Percentiles rank a stretch among this genome's conserved stretches.
These are phyloP conservation scores for Quillaja saponaria DNA, from an alignment of 306 rosid genomes.

Conservation along the genomic window DNA sequence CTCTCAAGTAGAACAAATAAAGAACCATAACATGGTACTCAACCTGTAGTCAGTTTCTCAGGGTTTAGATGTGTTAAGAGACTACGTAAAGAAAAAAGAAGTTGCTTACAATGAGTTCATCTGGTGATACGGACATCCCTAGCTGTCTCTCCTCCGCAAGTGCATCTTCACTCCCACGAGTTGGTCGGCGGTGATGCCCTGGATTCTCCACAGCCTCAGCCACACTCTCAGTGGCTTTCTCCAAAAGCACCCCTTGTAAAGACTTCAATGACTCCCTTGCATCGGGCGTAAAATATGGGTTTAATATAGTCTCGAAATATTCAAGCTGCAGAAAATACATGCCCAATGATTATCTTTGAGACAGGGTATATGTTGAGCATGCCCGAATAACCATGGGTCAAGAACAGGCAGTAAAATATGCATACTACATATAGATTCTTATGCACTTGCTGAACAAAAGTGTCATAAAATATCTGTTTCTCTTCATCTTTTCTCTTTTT, in stretches of 20 bases:
- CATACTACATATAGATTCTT: conserved; percentile 15
- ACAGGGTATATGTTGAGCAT: conserved; percentile 5
- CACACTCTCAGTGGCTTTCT: conserved; percentile 86
- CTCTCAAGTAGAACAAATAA: conserved; percentile 12
- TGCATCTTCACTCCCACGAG: conserved; percentile 98
- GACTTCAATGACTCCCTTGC: conserved; percentile 93
- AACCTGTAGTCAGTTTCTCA: conserved; percentile 4
- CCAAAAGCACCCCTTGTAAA: conserved; percentile 86
- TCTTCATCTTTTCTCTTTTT: not conserved
- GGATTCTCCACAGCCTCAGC: conserved; percentile 73
- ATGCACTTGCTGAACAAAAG: conserved; percentile 8
- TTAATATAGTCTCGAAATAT: conserved; percentile 88
- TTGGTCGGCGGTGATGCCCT: conserved; percentile 85
- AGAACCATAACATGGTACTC: not conserved
- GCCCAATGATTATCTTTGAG: conserved; percentile 27
- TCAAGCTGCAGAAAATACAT: conserved; percentile 77
- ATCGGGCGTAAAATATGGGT: conserved; percentile 87
- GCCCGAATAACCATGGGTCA: conserved; percentile 6
- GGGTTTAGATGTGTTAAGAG: conserved; percentile 7
- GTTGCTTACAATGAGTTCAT: conserved; percentile 89
- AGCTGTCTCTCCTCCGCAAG: conserved; percentile 67
- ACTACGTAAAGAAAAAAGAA: conserved; percentile 16
- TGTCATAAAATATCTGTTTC: not conserved
- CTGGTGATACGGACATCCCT: conserved; percentile 77
- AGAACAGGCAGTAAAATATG: conserved; percentile 19